Evolutionary conservation across 2,329 filamentous ascomycete genomes (phyloP).

Genomic region (Thielaviopsis ethacetica): DNA sequence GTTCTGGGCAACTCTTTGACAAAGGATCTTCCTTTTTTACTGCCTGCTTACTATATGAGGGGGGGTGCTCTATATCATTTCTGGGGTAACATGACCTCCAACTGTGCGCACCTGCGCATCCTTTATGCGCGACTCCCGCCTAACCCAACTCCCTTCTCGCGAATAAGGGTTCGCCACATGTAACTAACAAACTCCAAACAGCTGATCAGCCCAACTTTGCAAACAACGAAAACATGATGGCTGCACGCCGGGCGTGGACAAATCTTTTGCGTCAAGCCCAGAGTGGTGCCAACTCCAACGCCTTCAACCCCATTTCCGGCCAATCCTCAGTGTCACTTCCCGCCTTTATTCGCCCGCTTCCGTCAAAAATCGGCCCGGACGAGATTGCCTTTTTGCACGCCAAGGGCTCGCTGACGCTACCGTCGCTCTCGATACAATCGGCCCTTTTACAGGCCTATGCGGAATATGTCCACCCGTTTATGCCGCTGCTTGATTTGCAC

Average conservation of each 20-base stretch:
- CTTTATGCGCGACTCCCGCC: no score
- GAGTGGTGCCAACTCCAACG: conserved; percentile 17
- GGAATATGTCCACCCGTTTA: conserved; percentile 84
- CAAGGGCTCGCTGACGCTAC: conserved; percentile 73
- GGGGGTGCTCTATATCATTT: no score
- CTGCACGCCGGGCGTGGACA: conserved; percentile 7
- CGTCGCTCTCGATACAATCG: conserved; percentile 52
- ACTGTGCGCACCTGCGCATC: no score
- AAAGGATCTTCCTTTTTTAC: neutral
- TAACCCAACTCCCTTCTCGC: neutral
- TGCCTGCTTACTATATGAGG: neutral
- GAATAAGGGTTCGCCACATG: no score
- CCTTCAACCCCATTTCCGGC: conserved; percentile 13
- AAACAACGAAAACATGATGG: conserved; percentile 7
- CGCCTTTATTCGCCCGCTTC: conserved; percentile 63
- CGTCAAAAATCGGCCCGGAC: conserved; percentile 58
- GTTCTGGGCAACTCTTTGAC: no score
- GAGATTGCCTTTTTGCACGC: conserved; percentile 69
- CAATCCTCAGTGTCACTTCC: conserved; percentile 28
- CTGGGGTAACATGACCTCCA: no score
- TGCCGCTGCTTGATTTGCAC: conserved; percentile 66
- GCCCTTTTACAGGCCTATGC: conserved; percentile 69
- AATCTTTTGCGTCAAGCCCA: conserved; percentile 9
- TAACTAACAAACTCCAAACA: conserved; percentile 18
- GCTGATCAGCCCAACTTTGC: conserved; percentile 21